Evolutionary conservation across 2,329 filamentous ascomycete genomes (phyloP).

Genomic region (Cryphonectria naterciae): DNA sequence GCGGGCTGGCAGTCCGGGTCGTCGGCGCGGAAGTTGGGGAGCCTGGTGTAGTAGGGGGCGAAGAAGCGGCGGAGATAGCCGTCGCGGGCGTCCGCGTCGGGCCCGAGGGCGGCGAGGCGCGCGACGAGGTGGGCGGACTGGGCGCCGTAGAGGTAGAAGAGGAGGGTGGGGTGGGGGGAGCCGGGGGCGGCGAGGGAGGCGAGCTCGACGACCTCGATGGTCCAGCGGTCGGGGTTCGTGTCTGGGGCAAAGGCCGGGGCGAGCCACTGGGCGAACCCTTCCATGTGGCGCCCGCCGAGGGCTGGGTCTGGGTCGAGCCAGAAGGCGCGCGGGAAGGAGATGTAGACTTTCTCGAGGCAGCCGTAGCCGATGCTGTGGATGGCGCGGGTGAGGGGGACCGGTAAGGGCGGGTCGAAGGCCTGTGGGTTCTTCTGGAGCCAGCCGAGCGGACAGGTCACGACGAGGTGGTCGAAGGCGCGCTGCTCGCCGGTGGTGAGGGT

Average conservation of each 20-base stretch:
- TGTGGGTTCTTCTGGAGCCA: conserved; percentile 65
- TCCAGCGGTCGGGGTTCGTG: conserved; percentile 68
- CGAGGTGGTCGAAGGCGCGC: conserved; percentile 64
- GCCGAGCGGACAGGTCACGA: conserved; percentile 70
- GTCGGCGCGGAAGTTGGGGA: conserved; percentile 66
- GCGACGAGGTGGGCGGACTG: conserved; percentile 52
- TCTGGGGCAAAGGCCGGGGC: conserved; percentile 67
- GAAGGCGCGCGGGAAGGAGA: conserved; percentile 76
- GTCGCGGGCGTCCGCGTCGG: conserved; percentile 51
- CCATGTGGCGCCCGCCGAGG: conserved; percentile 45
- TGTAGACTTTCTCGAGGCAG: conserved; percentile 70
- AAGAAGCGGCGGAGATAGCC: conserved; percentile 68
- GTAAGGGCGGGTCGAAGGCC: conserved; percentile 65
- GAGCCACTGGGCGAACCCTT: conserved; percentile 78
- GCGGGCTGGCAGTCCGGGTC: conserved; percentile 64
- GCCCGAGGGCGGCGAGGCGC: conserved; percentile 45
- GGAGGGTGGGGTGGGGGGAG: conserved; percentile 70
- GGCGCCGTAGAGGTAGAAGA: conserved; percentile 79
- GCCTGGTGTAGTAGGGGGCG: conserved; percentile 73
- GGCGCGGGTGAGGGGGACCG: conserved; percentile 59
- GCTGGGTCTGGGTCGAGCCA: conserved; percentile 59
- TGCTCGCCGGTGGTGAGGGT: conserved; percentile 18
- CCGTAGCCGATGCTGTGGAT: conserved; percentile 71
- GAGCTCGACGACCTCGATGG: conserved; percentile 78
- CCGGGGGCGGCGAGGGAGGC: conserved; percentile 59